A percentile compares a stretch with the other conserved stretches of the same genome.
Evolutionary conservation across 129 eudicot species (phyloP).

Genomic region (Flaveria ramosissima): DNA sequence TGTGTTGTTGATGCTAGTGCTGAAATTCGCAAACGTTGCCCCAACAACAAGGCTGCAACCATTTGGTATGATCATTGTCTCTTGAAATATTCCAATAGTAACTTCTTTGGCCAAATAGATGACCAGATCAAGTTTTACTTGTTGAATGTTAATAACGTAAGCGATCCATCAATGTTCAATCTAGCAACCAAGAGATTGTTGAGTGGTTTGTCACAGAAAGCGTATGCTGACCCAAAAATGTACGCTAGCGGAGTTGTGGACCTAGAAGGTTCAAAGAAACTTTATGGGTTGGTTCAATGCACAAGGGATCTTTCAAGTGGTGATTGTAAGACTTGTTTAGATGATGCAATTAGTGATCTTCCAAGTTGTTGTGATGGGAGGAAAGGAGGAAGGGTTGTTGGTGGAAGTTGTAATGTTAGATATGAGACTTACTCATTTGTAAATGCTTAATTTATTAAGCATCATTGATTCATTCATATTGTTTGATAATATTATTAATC

Average conservation of each 20-base stretch:
- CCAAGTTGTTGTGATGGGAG: slow-evolving; percentile 52
- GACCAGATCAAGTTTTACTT: neutral
- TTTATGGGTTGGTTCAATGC: slow-evolving; percentile 52
- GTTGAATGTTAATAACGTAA: slow-evolving; percentile 26
- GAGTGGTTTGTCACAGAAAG: slow-evolving; percentile 17
- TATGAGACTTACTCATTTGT: slow-evolving; percentile 50
- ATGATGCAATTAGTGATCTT: slow-evolving; percentile 31
- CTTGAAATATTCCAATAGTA: slow-evolving; percentile 36
- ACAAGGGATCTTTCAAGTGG: slow-evolving; percentile 44
- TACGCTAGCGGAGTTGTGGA: slow-evolving; percentile 33
- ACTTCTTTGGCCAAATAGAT: slow-evolving; percentile 44
- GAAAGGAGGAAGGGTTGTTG: slow-evolving; percentile 51
- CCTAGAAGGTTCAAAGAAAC: slow-evolving; percentile 6
- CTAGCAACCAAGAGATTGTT: slow-evolving; percentile 27
- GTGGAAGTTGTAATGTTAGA: slow-evolving; percentile 50
- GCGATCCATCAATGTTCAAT: slow-evolving; percentile 25
- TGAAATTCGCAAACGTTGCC: slow-evolving; percentile 40
- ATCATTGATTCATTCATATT: neutral
- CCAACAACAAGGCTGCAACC: slow-evolving; percentile 32
- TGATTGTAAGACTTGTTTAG: slow-evolving; percentile 52
- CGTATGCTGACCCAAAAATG: slow-evolving; percentile 21
- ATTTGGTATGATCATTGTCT: slow-evolving; percentile 51
- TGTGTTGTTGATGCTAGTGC: slow-evolving; percentile 42
- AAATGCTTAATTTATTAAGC: neutral
- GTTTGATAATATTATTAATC: neutral